Percentiles rank a stretch among this genome's conserved stretches.
These are phyloP conservation scores for Apiotrichum brassicae DNA, from an alignment of 1,284 basidiomycete genomes.

Conservation along the genomic window DNA sequence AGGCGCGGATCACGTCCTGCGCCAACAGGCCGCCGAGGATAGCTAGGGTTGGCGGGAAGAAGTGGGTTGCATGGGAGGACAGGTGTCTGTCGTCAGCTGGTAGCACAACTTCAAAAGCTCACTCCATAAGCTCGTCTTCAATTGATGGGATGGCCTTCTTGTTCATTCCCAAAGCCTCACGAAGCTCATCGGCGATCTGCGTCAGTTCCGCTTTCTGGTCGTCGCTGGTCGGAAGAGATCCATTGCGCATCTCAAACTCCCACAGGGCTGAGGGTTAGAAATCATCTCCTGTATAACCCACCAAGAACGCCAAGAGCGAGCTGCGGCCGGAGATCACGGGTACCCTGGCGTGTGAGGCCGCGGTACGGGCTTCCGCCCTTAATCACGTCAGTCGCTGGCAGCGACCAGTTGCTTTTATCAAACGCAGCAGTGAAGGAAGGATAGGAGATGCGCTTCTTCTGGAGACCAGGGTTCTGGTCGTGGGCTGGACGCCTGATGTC, in stretches of 20 bases:
- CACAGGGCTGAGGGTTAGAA: conserved; percentile 58
- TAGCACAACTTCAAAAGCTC: conserved; percentile 7
- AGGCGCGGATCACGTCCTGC: conserved; percentile 87
- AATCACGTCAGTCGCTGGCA: conserved; percentile 11
- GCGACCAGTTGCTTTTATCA: conserved; percentile 41
- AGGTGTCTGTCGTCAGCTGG: conserved; percentile 50
- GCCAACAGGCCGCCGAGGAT: conserved; percentile 89
- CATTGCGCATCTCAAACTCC: conserved; percentile 66
- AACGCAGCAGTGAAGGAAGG: conserved; percentile 61
- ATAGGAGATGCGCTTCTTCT: conserved; percentile 62
- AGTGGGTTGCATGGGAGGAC: conserved; percentile 64
- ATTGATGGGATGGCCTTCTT: conserved; percentile 57
- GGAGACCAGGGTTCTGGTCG: conserved; percentile 50
- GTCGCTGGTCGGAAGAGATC: conserved; percentile 55
- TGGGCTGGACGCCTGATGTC: conserved; percentile 4
- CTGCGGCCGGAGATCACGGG: conserved; percentile 69
- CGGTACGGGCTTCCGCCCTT: conserved; percentile 56
- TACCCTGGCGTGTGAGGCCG: conserved; percentile 61
- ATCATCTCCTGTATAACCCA: conserved; percentile 41
- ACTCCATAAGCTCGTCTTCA: conserved; percentile 49
- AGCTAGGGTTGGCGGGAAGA: conserved; percentile 83
- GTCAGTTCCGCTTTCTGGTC: conserved; percentile 56
- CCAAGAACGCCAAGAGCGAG: conserved; percentile 66
- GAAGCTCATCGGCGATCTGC: conserved; percentile 55
- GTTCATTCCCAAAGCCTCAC: conserved; percentile 62